Percentiles rank a stretch among this genome's conserved stretches.
Evolutionary conservation across 1,284 basidiomycete genomes (phyloP).

Genomic region (Pyrrhoderma noxium): DNA sequence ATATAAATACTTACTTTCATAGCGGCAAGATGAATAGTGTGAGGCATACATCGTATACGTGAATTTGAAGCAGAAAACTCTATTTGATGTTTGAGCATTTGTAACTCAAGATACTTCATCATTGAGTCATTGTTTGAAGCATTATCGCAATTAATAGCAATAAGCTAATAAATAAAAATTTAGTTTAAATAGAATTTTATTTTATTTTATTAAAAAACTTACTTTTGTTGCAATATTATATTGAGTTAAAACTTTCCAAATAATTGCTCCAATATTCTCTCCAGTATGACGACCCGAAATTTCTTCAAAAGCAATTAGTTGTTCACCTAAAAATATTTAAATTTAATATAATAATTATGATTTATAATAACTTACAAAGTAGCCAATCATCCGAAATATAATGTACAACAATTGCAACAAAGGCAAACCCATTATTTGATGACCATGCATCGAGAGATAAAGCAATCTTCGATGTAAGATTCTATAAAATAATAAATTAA

Average conservation of each 20-base stretch:
- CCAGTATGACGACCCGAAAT: slow-evolving; percentile 18
- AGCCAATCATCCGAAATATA: slow-evolving; percentile 23
- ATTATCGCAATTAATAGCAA: slow-evolving; percentile 16
- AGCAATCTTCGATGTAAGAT: slow-evolving; percentile 22
- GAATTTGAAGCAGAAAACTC: slow-evolving; percentile 4
- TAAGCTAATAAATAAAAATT: slow-evolving; percentile 7
- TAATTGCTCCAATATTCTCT: slow-evolving; percentile 14
- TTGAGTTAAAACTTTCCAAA: slow-evolving; percentile 13
- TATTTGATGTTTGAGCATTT: not conserved
- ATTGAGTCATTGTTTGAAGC: slow-evolving; percentile 19
- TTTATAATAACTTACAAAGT: not conserved
- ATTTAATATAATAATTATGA: not conserved
- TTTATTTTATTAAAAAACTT: too few relatives aligned
- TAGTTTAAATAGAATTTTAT: not conserved
- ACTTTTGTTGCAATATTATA: slow-evolving; percentile 12
- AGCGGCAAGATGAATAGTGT: slow-evolving; percentile 17
- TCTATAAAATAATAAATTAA: slow-evolving; percentile 10
- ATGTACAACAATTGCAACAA: slow-evolving; percentile 29
- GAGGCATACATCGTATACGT: slow-evolving; percentile 17
- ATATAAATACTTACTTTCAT: slow-evolving; percentile 9
- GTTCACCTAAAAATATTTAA: slow-evolving; percentile 18
- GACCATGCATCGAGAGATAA: slow-evolving; percentile 30
- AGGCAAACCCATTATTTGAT: slow-evolving; percentile 27
- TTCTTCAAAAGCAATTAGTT: slow-evolving; percentile 18
- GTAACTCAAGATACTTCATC: slow-evolving; percentile 3